Percentiles rank a stretch among this genome's conserved stretches.
Conservation (phyloP, 129 eudicot genomes). For the Dittrichia graveolens region DNA sequence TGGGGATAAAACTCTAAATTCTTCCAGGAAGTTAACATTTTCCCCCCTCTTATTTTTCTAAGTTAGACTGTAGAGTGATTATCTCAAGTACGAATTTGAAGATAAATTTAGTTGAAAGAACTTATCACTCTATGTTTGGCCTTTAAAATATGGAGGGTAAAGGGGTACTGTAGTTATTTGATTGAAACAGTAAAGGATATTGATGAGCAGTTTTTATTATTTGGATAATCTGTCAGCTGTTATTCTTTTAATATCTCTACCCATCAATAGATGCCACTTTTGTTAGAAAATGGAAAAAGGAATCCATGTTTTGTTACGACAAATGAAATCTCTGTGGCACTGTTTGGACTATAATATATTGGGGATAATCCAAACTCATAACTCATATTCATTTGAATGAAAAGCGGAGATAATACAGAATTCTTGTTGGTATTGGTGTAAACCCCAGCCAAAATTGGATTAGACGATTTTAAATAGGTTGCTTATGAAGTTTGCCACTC, state of each 20-base stretch:
- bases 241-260: slow-evolving; percentile 2
- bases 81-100: background rate
- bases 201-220: slow-evolving; percentile 1
- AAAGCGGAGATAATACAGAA: background rate
- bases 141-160: background rate
- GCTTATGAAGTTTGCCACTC: background rate
- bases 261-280: slow-evolving; percentile 1
- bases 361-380: background rate
- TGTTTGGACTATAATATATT: background rate
- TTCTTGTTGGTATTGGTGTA: background rate
- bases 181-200: slow-evolving; percentile 2
- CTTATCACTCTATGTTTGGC: background rate
- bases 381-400: background rate
- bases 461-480: background rate
- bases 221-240: background rate
- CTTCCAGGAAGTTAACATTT: background rate
- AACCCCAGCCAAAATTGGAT: background rate
- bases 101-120: background rate
- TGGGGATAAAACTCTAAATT: slow-evolving; percentile 11
- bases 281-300: background rate
- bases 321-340: slow-evolving; percentile 7
- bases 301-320: background rate
- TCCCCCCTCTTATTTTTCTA: background rate
- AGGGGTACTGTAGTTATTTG: slow-evolving; percentile 18
- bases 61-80: slow-evolving; percentile 10